Evolutionary conservation across 306 rosid genomes (phyloP).

Genomic region (Styphnolobium japonicum): DNA sequence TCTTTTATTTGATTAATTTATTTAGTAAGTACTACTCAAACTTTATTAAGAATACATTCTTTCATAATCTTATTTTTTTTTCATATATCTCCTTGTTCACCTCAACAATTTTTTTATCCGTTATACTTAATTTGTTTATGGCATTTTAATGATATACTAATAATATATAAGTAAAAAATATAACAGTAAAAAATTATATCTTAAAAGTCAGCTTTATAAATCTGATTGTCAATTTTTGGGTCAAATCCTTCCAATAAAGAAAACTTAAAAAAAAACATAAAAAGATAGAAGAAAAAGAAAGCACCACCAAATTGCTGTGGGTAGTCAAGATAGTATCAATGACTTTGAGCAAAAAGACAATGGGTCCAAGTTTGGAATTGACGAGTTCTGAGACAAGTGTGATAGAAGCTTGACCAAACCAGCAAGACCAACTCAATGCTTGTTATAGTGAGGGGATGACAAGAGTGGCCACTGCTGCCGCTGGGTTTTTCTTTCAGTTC

Average conservation of each 20-base stretch:
- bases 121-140: no score
- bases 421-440: not conserved
- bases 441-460: not conserved
- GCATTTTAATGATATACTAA: no score
- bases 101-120: no score
- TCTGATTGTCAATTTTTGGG: not conserved
- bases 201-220: not conserved
- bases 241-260: not conserved
- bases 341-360: not conserved
- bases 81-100: not conserved
- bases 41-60: no score
- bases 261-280: not conserved
- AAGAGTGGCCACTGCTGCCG: not conserved
- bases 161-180: no score
- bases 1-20: no score
- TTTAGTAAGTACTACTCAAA: no score
- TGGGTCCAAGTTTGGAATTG: not conserved
- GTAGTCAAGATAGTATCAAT: constrained; percentile 10
- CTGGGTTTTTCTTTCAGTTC: not conserved
- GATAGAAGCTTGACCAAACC: not conserved
- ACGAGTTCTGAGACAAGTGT: not conserved
- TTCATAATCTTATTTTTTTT: not conserved
- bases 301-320: not conserved
- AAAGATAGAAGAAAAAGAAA: not conserved
- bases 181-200: no score